Percentiles rank a stretch among this genome's conserved stretches.
Conservation (phyloP, 2,329 filamentous ascomycete species). For the Thelonectria rubi region DNA sequence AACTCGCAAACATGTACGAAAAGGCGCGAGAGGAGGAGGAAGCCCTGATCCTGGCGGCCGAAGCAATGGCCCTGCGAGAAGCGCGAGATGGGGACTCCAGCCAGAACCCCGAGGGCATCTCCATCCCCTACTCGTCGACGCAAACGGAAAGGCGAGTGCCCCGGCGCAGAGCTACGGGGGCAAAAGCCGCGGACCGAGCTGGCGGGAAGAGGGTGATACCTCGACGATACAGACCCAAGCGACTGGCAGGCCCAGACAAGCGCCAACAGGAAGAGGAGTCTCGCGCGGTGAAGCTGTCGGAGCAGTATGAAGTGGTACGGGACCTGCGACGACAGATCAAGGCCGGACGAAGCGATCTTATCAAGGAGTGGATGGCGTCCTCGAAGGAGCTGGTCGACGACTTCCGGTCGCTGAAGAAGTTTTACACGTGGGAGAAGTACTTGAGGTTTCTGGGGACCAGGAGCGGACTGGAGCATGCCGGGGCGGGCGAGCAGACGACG, state of each 20-base stretch:
- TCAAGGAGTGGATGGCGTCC: slow-evolving; percentile 64
- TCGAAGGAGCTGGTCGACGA: slow-evolving; percentile 69
- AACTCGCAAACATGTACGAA: slow-evolving; percentile 87
- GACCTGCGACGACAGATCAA: slow-evolving; percentile 54
- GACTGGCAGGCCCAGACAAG: slow-evolving; percentile 56
- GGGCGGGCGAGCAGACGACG: slow-evolving; percentile 46
- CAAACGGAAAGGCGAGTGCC: slow-evolving; percentile 25
- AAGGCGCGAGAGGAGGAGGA: slow-evolving; percentile 76
- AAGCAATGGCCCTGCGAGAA: slow-evolving; percentile 73
- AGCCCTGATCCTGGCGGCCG: slow-evolving; percentile 79
- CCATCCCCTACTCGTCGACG: slow-evolving; percentile 7
- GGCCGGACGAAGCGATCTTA: slow-evolving; percentile 54
- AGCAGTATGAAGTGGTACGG: slow-evolving; percentile 56
- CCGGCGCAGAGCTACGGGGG: slow-evolving; percentile 23
- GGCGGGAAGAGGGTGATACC: slow-evolving; percentile 44
- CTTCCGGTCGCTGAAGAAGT: slow-evolving; percentile 69
- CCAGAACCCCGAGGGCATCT: slow-evolving; percentile 5
- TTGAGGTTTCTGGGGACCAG: slow-evolving; percentile 62
- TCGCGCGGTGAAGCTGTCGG: slow-evolving; percentile 50
- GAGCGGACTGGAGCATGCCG: slow-evolving; percentile 33
- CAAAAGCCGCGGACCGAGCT: slow-evolving; percentile 18
- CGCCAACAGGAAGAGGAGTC: slow-evolving; percentile 56
- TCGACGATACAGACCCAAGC: slow-evolving; percentile 56
- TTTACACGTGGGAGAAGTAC: slow-evolving; percentile 74
- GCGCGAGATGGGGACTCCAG: slow-evolving; percentile 47